Evolutionary conservation across 2,329 filamentous ascomycete genomes (phyloP), one percentile per base, ranked within the genome.

Genomic region (Aspergillus sergii): DNA sequence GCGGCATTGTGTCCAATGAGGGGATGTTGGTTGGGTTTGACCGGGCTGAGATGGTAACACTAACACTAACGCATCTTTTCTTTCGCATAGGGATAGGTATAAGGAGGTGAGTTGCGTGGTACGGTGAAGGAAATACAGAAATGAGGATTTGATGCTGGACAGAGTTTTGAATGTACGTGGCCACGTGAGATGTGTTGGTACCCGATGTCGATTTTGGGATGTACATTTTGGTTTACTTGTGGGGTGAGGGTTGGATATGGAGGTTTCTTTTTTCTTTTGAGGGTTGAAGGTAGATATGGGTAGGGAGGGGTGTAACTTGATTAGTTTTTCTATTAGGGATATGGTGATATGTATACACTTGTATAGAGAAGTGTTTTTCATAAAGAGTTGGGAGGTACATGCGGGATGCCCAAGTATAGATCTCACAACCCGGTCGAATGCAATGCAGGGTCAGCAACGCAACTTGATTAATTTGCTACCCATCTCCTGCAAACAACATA

Each of bases 161-260:
- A 41, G 39, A n/a, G 7, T 41, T 41, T 41, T 8, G 39, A 10
- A 41, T 41, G 7, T 28, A 28, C 34, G n/a, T 58, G n/a, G 48
- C 32, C 51, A 55, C n/a, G 51, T 55, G 51, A 55, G 51, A 55
- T 36, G 50, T 55, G 61, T 58, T 58, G 54, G 32, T 55, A 55
- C 51, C 51, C 51, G 36, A 55, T 51, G 28, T 32, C 8, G 48
- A 51, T 51, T 28, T n/a, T 51, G 48, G 28, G 51, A 36, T 32
- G 9, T 54, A 34, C 50, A 36, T 7, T 34, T 32, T n/a, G 11
- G 7, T 6, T n/a, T 34, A 11, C 3, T 34, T 34, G 32, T 26
- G 32, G 10, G 16, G 14, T 21, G 19, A 19, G 14, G n/a, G 10
- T 36, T 34, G 8, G 2, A 14, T 28, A n/a, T 12, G 16, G 6